phyloP scores from a whole-genome alignment of 164 flowering plant genomes.

The Sedum album region DNA sequence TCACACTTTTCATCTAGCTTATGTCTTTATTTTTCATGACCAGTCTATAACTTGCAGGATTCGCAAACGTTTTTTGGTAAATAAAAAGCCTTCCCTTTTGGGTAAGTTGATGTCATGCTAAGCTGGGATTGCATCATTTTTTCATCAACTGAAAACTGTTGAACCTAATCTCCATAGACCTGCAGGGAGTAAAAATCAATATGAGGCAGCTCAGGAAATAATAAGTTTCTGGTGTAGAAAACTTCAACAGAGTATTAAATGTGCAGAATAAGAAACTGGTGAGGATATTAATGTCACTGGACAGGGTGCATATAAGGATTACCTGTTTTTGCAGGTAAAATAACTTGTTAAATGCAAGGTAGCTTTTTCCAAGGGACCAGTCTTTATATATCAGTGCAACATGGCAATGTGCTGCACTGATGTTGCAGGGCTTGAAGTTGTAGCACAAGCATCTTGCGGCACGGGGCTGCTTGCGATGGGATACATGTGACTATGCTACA shows the following conservation, averaged over 20 bases:
- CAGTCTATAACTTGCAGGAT: too few species aligned
- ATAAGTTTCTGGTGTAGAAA: not conserved
- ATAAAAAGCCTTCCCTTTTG: too few species aligned
- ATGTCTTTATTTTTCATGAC: too few species aligned
- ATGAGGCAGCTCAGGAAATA: not conserved
- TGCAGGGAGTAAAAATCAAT: not conserved
- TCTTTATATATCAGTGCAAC: not conserved
- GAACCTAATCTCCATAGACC: not conserved
- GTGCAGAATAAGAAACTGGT: not conserved
- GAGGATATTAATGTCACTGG: not conserved
- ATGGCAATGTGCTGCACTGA: not conserved
- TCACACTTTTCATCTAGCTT: too few species aligned
- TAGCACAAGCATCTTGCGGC: conserved; percentile 31
- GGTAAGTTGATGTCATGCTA: too few species aligned
- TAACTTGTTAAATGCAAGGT: not conserved
- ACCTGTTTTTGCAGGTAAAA: not conserved
- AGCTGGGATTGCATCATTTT: not conserved
- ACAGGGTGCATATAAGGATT: not conserved
- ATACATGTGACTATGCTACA: conserved; percentile 39
- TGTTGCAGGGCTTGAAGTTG: conserved; percentile 34
- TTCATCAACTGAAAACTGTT: not conserved
- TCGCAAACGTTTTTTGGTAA: too few species aligned
- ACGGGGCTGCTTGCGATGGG: conserved; percentile 48
- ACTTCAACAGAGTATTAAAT: not conserved
- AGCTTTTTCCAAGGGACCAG: not conserved